Base-by-base conservation (phyloP, 2,329 filamentous ascomycete species). In the Hypoxylon sp. region DNA sequence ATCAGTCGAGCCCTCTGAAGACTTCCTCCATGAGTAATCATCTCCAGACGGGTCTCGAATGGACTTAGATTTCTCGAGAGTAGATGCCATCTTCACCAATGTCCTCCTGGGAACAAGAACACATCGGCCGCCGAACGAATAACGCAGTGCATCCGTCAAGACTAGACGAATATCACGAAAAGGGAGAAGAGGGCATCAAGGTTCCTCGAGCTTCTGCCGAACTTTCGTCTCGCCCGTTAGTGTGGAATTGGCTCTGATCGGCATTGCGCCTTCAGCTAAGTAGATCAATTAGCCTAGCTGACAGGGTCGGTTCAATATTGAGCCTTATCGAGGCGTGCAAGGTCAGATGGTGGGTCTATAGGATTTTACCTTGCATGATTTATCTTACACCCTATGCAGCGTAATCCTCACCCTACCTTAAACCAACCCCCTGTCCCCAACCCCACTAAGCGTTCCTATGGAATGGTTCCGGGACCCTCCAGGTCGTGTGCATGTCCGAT, bases 11-110 rank as follows among this genome's bases (percentile, higher is more conserved):
- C 31, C 50, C 15, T 39, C 50, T 24, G 32, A 53, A 35, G 50
- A 53, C 50, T 53, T 53, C 13, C 31, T 53, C 50, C 50, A 53
- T 24, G 19, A 35, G 32, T 53, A 35, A 13, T 53, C 50, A 37
- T 53, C 31, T 53, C 32, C 50, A 53, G 29, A 39, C 5, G 50
- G 32, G 29, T 21, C 48, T 19, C 27, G n/a, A 21, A 19, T 35
- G 29, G 31, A 21, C 39, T 44, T 44, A 2, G 17, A 53, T 39
- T 53, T 53, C 50, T 53, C 50, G 6, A 53, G 32, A 39, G 50
- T 39, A 13, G 39, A 44, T 3, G 39, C 39, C 47, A 51, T 51
- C 1, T 51, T 29, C 47, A 51, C 8, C 29, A 19, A 19, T 31
- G 0, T 51, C 47, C 47, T 51, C 24, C 17, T 44, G 15, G 11